Percentiles rank a stretch among this genome's conserved stretches.
Conservation (phyloP, 208 protist genomes). For the Ichthyophonus hoferi region DNA sequence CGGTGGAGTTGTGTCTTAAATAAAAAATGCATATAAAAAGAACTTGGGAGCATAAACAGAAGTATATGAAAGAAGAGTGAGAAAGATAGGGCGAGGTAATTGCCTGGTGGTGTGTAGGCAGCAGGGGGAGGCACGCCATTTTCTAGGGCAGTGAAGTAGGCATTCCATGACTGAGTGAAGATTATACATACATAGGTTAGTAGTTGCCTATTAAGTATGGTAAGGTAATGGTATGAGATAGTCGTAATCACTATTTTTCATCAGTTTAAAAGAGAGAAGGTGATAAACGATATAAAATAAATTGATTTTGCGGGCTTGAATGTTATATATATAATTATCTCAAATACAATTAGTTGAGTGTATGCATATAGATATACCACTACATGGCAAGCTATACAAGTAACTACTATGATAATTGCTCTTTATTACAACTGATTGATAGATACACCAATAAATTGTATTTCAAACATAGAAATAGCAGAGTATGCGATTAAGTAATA, state of each 20-base stretch:
- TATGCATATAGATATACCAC: background rate
- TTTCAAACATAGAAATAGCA: no score
- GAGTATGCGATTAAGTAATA: no score
- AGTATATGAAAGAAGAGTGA: no score
- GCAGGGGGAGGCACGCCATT: background rate
- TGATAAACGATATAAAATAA: background rate
- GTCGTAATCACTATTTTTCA: background rate
- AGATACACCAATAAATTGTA: no score
- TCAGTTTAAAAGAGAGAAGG: background rate
- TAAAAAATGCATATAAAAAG: no score
- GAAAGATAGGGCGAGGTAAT: no score
- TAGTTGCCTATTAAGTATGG: background rate
- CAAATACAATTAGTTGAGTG: background rate
- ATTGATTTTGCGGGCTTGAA: no score
- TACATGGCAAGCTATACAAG: no score
- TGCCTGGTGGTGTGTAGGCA: background rate
- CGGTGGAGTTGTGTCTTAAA: no score
- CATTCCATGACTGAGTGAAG: conserved; percentile 39
- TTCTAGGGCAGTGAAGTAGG: conserved; percentile 32
- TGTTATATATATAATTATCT: background rate
- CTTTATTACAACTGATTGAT: no score
- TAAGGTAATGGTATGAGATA: background rate
- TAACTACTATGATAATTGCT: no score
- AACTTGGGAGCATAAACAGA: no score
- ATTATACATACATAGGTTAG: background rate